Base-by-base conservation (phyloP, 345 rosid species). In the Chamaenerion angustifolium region DNA sequence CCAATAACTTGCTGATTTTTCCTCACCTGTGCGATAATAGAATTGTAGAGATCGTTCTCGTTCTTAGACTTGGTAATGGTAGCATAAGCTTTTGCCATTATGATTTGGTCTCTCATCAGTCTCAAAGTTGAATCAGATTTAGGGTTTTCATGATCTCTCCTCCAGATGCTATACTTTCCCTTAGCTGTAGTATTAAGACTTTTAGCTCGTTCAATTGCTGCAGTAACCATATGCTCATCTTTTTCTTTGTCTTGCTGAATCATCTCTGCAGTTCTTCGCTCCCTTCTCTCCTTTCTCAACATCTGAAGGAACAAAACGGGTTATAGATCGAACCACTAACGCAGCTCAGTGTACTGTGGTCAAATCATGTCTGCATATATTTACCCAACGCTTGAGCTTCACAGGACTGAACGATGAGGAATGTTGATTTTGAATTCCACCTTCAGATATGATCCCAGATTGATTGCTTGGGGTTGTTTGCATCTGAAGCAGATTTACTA, bases 21-120 rank as follows among this genome's bases (percentile, higher is more conserved):
- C 70, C 75, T 63, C 35, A 67, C 64, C 48, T 71, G 76, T 64
- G 79, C 68, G 70, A 76, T 67, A 64, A 85, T 81, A 59, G 82
- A 75, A 54, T 60, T 56, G 44, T 76, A 84, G 37, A 88, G 82
- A 44, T 35, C 55, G 55, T 58, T 73, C 48, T 79, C 74, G 55
- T 82, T 79, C 62, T 72, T 77, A 12, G 88, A 72, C 67, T 73
- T 82, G 64, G 96, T 96, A 54, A 88, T 73, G 55, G 82, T 75
- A 57, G 96, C 88, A 77, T 92, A 88, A 45, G 88, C 94, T 71
- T 84, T 87, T 16, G 90, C 94, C 96, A 88, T 80, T 56, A 87
- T 84, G 62, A 88, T 76, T 78, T 92, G 99, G 77, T 92, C 96
- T 35, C 89, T 77, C 86, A 88, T 88, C 57, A 92, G 90, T 63